Evolutionary conservation across 192 early-diverging fungal genomes (phyloP).

Genomic region (Gryganskiella cystojenkinii): DNA sequence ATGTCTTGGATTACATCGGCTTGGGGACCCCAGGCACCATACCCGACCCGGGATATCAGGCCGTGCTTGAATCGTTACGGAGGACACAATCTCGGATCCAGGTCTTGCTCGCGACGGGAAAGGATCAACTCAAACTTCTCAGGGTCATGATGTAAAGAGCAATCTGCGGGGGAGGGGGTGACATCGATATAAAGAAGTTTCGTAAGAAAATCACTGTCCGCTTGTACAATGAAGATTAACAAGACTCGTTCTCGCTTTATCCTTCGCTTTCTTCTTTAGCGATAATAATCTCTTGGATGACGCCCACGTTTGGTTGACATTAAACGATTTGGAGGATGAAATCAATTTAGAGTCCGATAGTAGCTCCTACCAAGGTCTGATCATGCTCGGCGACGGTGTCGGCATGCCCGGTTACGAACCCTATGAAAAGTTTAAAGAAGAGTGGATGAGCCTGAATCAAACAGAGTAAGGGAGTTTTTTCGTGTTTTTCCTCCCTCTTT

Average conservation of each 20-base stretch:
- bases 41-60: background rate
- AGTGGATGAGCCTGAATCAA: slow-evolving; percentile 34
- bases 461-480: slow-evolving; percentile 8
- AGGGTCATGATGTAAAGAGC: slow-evolving; percentile 8
- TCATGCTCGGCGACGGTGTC: slow-evolving; percentile 54
- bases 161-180: too few relatives aligned
- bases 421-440: slow-evolving; percentile 51
- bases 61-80: slow-evolving; percentile 7
- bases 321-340: slow-evolving; percentile 10
- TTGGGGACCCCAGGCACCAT: background rate
- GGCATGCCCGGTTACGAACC: slow-evolving; percentile 47
- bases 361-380: slow-evolving; percentile 36
- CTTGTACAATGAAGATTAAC: too few relatives aligned
- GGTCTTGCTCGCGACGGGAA: slow-evolving; percentile 9
- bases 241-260: background rate
- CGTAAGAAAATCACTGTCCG: too few relatives aligned
- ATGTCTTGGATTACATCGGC: background rate
- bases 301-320: slow-evolving; percentile 25
- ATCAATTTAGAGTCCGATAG: background rate
- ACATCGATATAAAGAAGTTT: too few relatives aligned
- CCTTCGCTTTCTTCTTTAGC: background rate
- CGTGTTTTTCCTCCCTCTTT: background rate
- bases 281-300: slow-evolving; percentile 6
- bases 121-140: background rate
- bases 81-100: slow-evolving; percentile 19